These are phyloP conservation scores for Aspergillus viridinutans DNA, from an alignment of 2,329 filamentous ascomycete genomes.

Conservation along the genomic window DNA sequence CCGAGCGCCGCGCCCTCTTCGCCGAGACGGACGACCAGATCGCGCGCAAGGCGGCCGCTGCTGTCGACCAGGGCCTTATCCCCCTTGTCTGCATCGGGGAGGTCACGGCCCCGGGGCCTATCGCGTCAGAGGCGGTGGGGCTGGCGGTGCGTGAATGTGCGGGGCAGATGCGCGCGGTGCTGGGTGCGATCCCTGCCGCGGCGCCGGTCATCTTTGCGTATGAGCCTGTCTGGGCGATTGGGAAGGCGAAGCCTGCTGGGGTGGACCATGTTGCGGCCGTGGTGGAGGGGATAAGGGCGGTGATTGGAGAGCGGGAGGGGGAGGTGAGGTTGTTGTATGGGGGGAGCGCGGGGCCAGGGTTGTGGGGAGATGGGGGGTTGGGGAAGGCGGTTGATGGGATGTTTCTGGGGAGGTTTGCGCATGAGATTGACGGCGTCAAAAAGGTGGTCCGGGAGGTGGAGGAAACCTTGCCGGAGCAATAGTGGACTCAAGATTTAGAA, in stretches of 20 bases:
- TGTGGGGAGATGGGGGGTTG: slow-evolving; percentile 56
- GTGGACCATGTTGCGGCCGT: slow-evolving; percentile 70
- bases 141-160: slow-evolving; percentile 63
- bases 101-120: slow-evolving; percentile 47
- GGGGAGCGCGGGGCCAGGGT: slow-evolving; percentile 74
- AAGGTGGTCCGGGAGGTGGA: slow-evolving; percentile 70
- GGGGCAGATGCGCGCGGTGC: slow-evolving; percentile 60
- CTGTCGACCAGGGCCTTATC: slow-evolving; percentile 64
- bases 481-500: too few species aligned
- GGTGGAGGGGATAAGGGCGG: slow-evolving; percentile 57
- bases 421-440: slow-evolving; percentile 67
- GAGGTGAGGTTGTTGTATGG: slow-evolving; percentile 72
- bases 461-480: slow-evolving; percentile 26
- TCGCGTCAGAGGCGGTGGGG: slow-evolving; percentile 47
- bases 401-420: slow-evolving; percentile 76
- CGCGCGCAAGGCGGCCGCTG: slow-evolving; percentile 65
- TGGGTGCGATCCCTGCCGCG: slow-evolving; percentile 57
- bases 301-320: slow-evolving; percentile 53
- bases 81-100: slow-evolving; percentile 81
- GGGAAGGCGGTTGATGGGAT: slow-evolving; percentile 70
- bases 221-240: slow-evolving; percentile 87
- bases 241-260: slow-evolving; percentile 65
- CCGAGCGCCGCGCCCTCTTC: slow-evolving; percentile 69
- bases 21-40: slow-evolving; percentile 68
- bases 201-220: slow-evolving; percentile 75